Base-by-base conservation (phyloP, 805 yeast species). In the Candida saitoana region DNA sequence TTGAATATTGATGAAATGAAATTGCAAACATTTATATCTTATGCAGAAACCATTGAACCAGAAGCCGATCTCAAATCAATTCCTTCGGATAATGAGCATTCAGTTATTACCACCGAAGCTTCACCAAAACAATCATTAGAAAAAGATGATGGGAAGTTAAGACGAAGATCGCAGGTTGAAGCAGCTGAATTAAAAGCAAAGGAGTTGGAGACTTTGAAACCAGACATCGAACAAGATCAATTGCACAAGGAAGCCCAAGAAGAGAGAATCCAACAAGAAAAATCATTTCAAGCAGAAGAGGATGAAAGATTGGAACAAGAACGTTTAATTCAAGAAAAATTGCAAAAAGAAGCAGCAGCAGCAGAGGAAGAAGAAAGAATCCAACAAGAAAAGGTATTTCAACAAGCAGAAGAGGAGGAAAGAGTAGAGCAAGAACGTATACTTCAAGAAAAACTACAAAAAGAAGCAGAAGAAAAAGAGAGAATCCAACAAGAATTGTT, bases 1-100 rank as follows among this genome's bases (percentile, higher is more conserved):
- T 36, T 56, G 6, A 57, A 59, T 40, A 38, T 60, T 5, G 63
- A 59, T 39, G 63, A 59, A 16, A 44, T 59, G 5, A 40, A 49
- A 32, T 41, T 48, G 8, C 57, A 54, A 17, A 49, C 52, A 8
- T 59, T 60, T 44, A 43, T 36, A 7, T 12, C 16, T 24, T 25
- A 36, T 36, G 38, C 38, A 4, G 30, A 36, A 14, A 41, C 36
- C 3, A 22, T 18, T 34, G 15, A 17, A 9, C 37, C 25, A 5
- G 37, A 34, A 5, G 16, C 12, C 15, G 37, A 17, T 17, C 5
- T 32, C 18, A 32, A 32, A 17, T 32, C 35, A 8, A 32, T 16
- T n/a, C 12, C 32, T 14, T 9, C 32, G 6, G 38, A 40, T 14
- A 9, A 4, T 18, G 18, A 8, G 36, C 4, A 5, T 32, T 17